These are phyloP conservation scores for Nothopassalora personata DNA, from an alignment of 2,329 filamentous ascomycete species.

Conservation along the genomic window DNA sequence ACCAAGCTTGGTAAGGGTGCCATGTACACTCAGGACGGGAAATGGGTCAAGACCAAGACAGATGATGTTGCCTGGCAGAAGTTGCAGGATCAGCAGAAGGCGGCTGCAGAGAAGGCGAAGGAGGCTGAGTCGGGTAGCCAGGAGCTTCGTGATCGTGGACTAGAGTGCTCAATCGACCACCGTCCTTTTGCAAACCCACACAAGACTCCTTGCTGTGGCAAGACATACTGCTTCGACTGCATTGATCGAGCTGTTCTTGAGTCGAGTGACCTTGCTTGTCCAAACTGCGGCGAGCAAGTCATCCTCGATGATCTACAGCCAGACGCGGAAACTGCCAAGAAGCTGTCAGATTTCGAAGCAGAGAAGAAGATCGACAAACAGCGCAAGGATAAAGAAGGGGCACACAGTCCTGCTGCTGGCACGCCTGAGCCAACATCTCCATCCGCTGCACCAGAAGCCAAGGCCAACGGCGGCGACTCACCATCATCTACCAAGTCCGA, in stretches of 20 bases:
- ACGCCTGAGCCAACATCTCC: conserved; percentile 15
- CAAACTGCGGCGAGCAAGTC: conserved; percentile 75
- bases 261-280: conserved; percentile 89
- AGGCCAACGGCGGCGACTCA: conserved; percentile 28
- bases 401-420: conserved; percentile 34
- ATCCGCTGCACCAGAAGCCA: conserved; percentile 22
- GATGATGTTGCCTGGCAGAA: conserved; percentile 96
- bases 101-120: conserved; percentile 68
- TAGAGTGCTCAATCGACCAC: conserved; percentile 95
- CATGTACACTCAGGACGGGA: conserved; percentile 96
- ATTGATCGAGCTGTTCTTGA: conserved; percentile 98
- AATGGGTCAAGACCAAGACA: conserved; percentile 93
- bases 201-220: conserved; percentile 97
- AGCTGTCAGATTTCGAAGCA: conserved; percentile 69
- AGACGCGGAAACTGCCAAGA: conserved; percentile 82
- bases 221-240: conserved; percentile 99
- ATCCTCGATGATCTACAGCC: conserved; percentile 83
- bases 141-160: conserved; percentile 77
- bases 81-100: conserved; percentile 91
- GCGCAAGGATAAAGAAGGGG: conserved; percentile 40
- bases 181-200: conserved; percentile 97
- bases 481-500: conserved; percentile 32
- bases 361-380: conserved; percentile 45
- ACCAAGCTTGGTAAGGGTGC: conserved; percentile 69
- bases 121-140: conserved; percentile 75